A percentile compares a stretch with the other conserved stretches of the same genome.
phyloP scores from a whole-genome alignment of 495 filamentous ascomycete genomes.

The Parmelia sp. region DNA sequence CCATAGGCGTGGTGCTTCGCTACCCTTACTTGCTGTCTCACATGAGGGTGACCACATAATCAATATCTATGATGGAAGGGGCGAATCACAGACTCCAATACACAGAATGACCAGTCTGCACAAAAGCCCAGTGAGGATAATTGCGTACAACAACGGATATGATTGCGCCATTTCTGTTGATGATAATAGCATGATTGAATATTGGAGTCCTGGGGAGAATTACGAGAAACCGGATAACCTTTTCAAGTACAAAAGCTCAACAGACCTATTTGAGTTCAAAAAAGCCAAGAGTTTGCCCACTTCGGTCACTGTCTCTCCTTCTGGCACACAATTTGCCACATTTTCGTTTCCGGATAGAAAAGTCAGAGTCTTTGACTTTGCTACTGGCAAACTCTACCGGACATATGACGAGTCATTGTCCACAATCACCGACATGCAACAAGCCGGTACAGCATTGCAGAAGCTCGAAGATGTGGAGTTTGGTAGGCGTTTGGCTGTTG shows the following conservation, averaged over 20 bases:
- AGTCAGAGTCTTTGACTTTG: constrained; percentile 87
- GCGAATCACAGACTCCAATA: constrained; percentile 65
- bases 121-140: constrained; percentile 66
- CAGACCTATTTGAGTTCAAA: constrained; percentile 93
- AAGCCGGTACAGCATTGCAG: constrained; percentile 72
- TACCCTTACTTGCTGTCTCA: constrained; percentile 88
- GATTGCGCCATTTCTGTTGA: constrained; percentile 89
- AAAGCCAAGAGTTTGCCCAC: constrained; percentile 83
- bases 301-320: constrained; percentile 80
- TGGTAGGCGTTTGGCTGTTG: constrained; percentile 77
- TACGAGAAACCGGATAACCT: constrained; percentile 92
- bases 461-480: constrained; percentile 87
- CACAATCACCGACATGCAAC: constrained; percentile 87
- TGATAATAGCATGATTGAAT: constrained; percentile 91
- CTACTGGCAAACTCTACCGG: constrained; percentile 76
- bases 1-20: constrained; percentile 76
- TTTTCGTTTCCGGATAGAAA: constrained; percentile 92
- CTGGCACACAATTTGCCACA: constrained; percentile 76
- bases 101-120: constrained; percentile 73
- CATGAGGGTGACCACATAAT: constrained; percentile 65
- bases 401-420: constrained; percentile 90
- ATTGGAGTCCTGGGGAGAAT: constrained; percentile 73
- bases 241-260: constrained; percentile 85
- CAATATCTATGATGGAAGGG: constrained; percentile 80
- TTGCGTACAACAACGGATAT: constrained; percentile 83